phyloP scores from a whole-genome alignment of 2,329 filamentous ascomycete species.

The Fusarium nematophilum region DNA sequence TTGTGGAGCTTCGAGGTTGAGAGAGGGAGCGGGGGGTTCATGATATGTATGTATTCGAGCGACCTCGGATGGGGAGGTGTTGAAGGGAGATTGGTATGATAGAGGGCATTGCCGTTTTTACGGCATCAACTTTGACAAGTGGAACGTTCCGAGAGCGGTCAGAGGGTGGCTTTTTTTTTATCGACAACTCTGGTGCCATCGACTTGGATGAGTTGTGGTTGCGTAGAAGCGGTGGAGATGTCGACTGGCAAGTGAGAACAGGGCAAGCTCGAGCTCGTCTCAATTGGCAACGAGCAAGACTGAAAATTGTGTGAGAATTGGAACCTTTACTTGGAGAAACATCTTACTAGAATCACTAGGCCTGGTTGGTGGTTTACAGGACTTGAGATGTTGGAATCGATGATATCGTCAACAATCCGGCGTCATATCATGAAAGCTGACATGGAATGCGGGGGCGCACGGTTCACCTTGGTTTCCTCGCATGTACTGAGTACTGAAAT shows the following conservation, averaged over 20 bases:
- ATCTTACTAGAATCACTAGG: background rate
- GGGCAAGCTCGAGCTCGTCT: too few species aligned
- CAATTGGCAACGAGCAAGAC: too few species aligned
- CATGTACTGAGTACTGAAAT: too few species aligned
- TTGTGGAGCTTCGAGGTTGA: background rate
- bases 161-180: background rate
- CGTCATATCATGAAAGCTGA: conserved; percentile 25
- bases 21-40: background rate
- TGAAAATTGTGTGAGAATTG: background rate
- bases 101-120: too few species aligned
- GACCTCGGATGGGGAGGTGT: background rate
- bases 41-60: background rate
- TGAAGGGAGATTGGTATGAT: too few species aligned
- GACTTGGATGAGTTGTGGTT: background rate
- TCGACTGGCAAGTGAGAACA: background rate
- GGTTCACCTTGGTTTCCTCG: conserved; percentile 12
- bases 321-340: background rate
- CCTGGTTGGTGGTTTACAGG: background rate
- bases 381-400: background rate
- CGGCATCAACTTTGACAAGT: background rate
- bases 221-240: background rate
- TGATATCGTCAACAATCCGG: background rate
- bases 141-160: background rate
- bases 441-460: conserved; percentile 38
- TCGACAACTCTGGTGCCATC: background rate